Conservation (phyloP, 441 rosid species). For the Capsella rubella region DNA sequence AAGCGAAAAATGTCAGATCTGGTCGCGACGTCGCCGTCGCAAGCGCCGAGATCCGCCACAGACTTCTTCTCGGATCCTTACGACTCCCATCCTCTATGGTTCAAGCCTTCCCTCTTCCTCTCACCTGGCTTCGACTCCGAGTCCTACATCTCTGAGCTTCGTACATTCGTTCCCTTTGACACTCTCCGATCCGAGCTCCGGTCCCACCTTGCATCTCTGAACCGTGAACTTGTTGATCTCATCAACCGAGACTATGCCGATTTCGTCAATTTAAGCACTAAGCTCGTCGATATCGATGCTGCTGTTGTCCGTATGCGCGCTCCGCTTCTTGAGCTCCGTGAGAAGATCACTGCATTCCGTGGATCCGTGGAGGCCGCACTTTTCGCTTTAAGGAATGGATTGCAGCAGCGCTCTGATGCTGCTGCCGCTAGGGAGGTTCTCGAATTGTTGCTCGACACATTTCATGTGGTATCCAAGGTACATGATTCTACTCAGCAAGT, state of each 20-base stretch:
- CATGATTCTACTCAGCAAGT: neutral
- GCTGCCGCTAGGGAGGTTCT: constrained; percentile 85
- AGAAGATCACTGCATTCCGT: constrained; percentile 84
- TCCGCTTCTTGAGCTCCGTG: constrained; percentile 86
- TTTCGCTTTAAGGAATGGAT: constrained; percentile 70
- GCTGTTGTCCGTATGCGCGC: constrained; percentile 95
- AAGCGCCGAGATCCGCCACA: constrained; percentile 83
- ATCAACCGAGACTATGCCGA: constrained; percentile 97
- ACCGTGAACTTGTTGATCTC: constrained; percentile 89
- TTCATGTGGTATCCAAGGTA: constrained; percentile 96
- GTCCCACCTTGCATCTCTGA: constrained; percentile 80
- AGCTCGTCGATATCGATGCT: constrained; percentile 92
- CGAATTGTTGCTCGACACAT: constrained; percentile 83
- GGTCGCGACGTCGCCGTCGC: constrained; percentile 51
- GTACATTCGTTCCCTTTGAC: constrained; percentile 91
- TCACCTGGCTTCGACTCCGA: constrained; percentile 85
- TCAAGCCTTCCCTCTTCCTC: constrained; percentile 88
- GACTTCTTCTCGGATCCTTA: constrained; percentile 92
- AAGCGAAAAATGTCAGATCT: constrained; percentile 60
- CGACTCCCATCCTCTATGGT: constrained; percentile 91
- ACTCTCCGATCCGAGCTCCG: constrained; percentile 96
- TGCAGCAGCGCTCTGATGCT: constrained; percentile 95
- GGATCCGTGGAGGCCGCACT: constrained; percentile 72
- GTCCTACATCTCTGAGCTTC: constrained; percentile 89
- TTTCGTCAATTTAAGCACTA: constrained; percentile 91